phyloP scores from a whole-genome alignment of 1,139 yeast genomes.

The Geotrichum macrosporum region DNA sequence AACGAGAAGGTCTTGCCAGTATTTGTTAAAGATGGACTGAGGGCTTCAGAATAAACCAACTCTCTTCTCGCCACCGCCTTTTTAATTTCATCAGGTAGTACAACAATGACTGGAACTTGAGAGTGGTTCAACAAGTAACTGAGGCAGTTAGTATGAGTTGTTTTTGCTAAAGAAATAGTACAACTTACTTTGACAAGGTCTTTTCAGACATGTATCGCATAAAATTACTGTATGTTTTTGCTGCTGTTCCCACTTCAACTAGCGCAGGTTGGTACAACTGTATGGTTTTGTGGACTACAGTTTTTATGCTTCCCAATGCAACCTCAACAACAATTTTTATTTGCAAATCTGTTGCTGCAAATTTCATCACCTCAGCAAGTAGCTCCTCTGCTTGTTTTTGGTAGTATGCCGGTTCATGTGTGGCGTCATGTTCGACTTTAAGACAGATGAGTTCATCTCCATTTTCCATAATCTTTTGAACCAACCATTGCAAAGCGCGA shows the following conservation, averaged over 20 bases:
- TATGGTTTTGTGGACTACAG: constrained; percentile 30
- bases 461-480: constrained; percentile 28
- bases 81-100: constrained; percentile 1
- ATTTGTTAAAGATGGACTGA: no score
- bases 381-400: constrained; percentile 27
- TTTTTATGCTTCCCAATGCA: constrained; percentile 30
- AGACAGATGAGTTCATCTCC: constrained; percentile 33
- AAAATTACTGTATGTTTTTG: constrained; percentile 25
- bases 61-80: neutral
- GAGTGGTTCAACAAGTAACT: constrained; percentile 30
- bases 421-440: constrained; percentile 23
- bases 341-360: constrained; percentile 24
- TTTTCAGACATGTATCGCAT: constrained; percentile 26
- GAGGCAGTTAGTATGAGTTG: no score
- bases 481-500: constrained; percentile 29
- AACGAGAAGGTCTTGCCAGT: no score
- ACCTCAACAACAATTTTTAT: constrained; percentile 31
- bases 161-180: no score
- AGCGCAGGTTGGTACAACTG: constrained; percentile 32
- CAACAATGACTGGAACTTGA: constrained; percentile 32
- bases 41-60: no score
- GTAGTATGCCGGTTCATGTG: constrained; percentile 18
- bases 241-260: constrained; percentile 30
- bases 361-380: constrained; percentile 23
- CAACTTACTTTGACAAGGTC: constrained; percentile 23